phyloP scores from a whole-genome alignment of 2,329 filamentous ascomycete genomes.

The Microsporum ferrugineum region DNA sequence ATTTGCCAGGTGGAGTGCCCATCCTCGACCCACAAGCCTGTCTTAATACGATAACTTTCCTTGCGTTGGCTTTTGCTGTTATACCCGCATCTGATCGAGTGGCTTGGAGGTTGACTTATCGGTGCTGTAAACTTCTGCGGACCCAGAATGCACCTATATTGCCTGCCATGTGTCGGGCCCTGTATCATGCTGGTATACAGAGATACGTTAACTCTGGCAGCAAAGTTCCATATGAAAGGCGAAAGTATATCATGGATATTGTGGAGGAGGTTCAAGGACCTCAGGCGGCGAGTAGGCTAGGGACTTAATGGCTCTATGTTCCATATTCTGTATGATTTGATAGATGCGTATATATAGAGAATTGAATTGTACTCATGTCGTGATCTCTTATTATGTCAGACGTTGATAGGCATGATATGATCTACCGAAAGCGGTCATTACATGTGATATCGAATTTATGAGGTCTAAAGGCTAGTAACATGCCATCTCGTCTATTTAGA shows the following conservation, averaged over 20 bases:
- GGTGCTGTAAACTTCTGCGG: slow-evolving; percentile 37
- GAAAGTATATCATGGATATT: slow-evolving; percentile 36
- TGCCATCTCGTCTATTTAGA: slow-evolving; percentile 16
- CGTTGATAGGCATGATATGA: too few species aligned
- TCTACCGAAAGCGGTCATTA: neutral
- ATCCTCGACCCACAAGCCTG: slow-evolving; percentile 26
- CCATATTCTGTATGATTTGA: neutral
- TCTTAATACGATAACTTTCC: slow-evolving; percentile 34
- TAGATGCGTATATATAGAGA: neutral
- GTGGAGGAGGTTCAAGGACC: slow-evolving; percentile 35
- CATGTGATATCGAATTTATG: neutral
- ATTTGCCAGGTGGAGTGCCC: neutral
- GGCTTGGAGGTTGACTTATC: slow-evolving; percentile 37
- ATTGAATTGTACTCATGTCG: neutral
- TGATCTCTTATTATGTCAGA: too few species aligned
- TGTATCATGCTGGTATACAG: slow-evolving; percentile 41
- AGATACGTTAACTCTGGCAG: slow-evolving; percentile 31
- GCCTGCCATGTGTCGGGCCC: slow-evolving; percentile 35
- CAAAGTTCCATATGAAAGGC: slow-evolving; percentile 24
- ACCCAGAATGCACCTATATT: slow-evolving; percentile 33
- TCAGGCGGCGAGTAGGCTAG: slow-evolving; percentile 25
- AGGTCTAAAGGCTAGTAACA: neutral
- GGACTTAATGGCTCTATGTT: neutral
- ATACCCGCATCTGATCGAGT: slow-evolving; percentile 26
- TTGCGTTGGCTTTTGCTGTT: slow-evolving; percentile 36